A percentile compares a stretch with the other conserved stretches of the same genome.
Evolutionary conservation across 176 grass and related monocot genomes (phyloP).

Genomic region (Avena atlantica): DNA sequence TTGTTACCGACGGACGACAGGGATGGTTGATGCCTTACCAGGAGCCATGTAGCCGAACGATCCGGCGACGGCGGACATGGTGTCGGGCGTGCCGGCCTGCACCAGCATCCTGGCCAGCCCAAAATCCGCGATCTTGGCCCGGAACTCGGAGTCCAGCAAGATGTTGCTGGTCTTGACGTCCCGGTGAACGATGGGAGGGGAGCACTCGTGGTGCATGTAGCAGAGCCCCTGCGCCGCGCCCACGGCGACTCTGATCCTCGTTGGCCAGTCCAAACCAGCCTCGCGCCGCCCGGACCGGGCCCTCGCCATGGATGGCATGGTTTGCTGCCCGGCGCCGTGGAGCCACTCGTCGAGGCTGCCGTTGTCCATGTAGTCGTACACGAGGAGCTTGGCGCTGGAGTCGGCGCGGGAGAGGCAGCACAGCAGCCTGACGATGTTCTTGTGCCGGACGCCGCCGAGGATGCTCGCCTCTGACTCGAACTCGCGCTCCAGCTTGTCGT

Average conservation of each 20-base stretch:
- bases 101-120: conserved; percentile 80
- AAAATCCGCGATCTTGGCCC: conserved; percentile 76
- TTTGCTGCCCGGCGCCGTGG: conserved; percentile 34
- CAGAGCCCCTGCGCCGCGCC: conserved; percentile 64
- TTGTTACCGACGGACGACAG: no score
- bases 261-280: conserved; percentile 59
- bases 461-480: conserved; percentile 79
- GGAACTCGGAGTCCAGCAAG: conserved; percentile 73
- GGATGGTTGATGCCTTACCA: conserved; percentile 42
- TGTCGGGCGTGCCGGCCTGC: conserved; percentile 49
- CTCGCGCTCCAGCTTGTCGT: conserved; percentile 64
- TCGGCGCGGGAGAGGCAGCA: conserved; percentile 71
- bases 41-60: conserved; percentile 97
- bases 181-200: conserved; percentile 74
- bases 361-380: conserved; percentile 90
- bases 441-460: conserved; percentile 73
- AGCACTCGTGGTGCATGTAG: conserved; percentile 91
- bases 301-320: conserved; percentile 25
- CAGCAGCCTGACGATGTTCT: conserved; percentile 80
- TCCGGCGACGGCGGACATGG: conserved; percentile 70
- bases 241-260: conserved; percentile 70
- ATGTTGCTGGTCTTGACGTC: conserved; percentile 94
- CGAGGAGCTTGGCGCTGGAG: conserved; percentile 64
- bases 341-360: conserved; percentile 84
- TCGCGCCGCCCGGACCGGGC: background rate